Evolutionary conservation across 2,329 filamentous ascomycete genomes (phyloP), one percentile per base, ranked within the genome.

Genomic region (Cercospora janseana): DNA sequence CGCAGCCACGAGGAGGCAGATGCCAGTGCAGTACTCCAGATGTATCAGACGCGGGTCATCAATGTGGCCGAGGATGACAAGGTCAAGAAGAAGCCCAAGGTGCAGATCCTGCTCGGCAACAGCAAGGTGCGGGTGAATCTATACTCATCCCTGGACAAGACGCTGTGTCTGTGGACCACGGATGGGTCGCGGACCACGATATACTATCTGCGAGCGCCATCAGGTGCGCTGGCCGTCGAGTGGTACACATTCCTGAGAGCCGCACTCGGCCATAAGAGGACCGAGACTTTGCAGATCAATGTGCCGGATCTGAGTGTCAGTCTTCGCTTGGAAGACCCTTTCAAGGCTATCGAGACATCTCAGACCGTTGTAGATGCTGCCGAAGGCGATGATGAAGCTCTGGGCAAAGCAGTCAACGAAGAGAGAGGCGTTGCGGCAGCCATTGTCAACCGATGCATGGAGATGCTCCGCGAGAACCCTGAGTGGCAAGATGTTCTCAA

Each of bases 221-320:
- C 82, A 13, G 74, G 76, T 2, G 78, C 80, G 4, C 79, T 79
- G 59, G 79, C 81, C 5, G 78, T 83, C 7, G 83, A 86, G 63
- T 86, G 83, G 83, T 85, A 82, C 62, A 85, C 82, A 0, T 85
- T 85, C 56, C 70, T 86, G 10, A 73, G 77, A 9, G 78, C 79
- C 45, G 71, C 78, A 6, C 69, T 86, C 15, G 83, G 83, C 28
- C 80, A 77, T 75, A 72, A 75, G 37, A 75, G 80, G 46, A 73
- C 79, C 4, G 71, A 73, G 28, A 76, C 76, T 24, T 70, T 86
- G 7, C 75, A 81, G 46, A 76, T 86, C 57, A 76, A 79, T 52
- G 78, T 86, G 8, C 83, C 83, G 2, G 81, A 85, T 61, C 70
- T 86, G 40, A 78, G 75, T 40, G 73, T 86, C 21, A 79, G 74